Base-by-base conservation (phyloP, 2,329 filamentous ascomycete genomes). In the Leptographium wingfieldii region DNA sequence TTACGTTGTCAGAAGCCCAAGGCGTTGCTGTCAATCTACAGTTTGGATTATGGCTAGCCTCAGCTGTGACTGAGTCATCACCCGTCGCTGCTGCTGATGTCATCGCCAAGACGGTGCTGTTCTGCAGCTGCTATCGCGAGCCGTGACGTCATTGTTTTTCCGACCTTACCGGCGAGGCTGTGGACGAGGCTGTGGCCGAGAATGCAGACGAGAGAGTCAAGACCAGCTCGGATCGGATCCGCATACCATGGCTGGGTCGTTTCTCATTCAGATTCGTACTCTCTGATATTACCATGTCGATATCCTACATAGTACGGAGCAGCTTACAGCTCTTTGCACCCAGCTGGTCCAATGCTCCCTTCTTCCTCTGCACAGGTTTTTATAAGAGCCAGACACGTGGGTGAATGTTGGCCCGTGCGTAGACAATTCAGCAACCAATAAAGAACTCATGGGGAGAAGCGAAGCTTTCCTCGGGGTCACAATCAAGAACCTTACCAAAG, bases 21-120 rank as follows among this genome's bases (percentile, higher is more conserved):
- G 63, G 78, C 76, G 66, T 78, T 78, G 19, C 76, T 76, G 55
- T 75, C 76, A 38, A 78, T 69, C n/a, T 75, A 77, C 6, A 78
- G 68, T 0, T 77, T 71, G 3, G 74, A 22, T 74, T 62, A 78
- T 76, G 65, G 76, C 73, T 1, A 71, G 71, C 1, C 52, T 33
- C 11, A 35, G 9, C 33, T 35, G 33, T 35, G 33, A 35, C 53
- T 57, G 48, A 71, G 73, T 73, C 65, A 67, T 25, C 4, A 16
- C n/a, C 48, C 48, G 22, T 51, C 48, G 4, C 25, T 11, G 11
- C 16, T 25, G 29, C 14, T 19, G 19, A 43, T 43, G 14, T 43
- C 43, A 46, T 46, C 43, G 19, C 19, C 40, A 43, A 19, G 40
- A 43, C 16, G 43, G 16, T 6, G 16, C 12, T 7, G 33, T 35